Percentiles rank a stretch among this genome's conserved stretches.
These are phyloP conservation scores for Digitaria exilis DNA, from an alignment of 202 grass and related monocot genomes.

Conservation along the genomic window DNA sequence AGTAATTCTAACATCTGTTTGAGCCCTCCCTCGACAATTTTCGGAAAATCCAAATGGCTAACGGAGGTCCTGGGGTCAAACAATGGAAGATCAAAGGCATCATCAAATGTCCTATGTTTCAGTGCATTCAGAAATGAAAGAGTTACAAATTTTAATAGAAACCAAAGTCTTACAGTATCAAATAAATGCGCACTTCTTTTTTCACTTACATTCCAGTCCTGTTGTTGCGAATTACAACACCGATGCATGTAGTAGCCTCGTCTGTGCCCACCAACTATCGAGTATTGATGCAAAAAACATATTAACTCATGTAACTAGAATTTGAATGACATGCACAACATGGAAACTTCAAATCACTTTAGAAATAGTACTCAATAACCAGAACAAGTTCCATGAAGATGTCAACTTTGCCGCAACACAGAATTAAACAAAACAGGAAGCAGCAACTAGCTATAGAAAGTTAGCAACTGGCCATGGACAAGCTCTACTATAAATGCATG, in stretches of 20 bases:
- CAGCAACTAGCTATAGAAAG: neutral
- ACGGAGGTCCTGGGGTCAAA: conserved; percentile 68
- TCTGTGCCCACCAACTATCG: conserved; percentile 92
- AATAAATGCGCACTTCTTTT: conserved; percentile 26
- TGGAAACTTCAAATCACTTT: neutral
- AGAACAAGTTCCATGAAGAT: neutral
- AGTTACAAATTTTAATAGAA: conserved; percentile 27
- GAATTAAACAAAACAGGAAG: neutral
- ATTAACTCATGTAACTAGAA: conserved; percentile 8
- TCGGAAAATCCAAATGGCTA: conserved; percentile 89
- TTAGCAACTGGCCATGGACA: conserved; percentile 1
- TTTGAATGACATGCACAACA: neutral
- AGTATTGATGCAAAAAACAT: conserved; percentile 22
- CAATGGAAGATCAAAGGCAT: conserved; percentile 24
- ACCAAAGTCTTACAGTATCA: conserved; percentile 34
- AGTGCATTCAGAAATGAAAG: neutral
- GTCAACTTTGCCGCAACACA: neutral
- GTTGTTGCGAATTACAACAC: conserved; percentile 78
- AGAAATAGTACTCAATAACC: neutral
- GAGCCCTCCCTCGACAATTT: conserved; percentile 68
- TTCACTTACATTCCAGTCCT: conserved; percentile 92
- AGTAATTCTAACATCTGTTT: conserved; percentile 81
- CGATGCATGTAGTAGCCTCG: conserved; percentile 81
- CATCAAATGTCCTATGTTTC: neutral
- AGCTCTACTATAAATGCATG: neutral